Evolutionary conservation across 805 yeast genomes (phyloP).

Genomic region (Wickerhamiella alocasiicola): DNA sequence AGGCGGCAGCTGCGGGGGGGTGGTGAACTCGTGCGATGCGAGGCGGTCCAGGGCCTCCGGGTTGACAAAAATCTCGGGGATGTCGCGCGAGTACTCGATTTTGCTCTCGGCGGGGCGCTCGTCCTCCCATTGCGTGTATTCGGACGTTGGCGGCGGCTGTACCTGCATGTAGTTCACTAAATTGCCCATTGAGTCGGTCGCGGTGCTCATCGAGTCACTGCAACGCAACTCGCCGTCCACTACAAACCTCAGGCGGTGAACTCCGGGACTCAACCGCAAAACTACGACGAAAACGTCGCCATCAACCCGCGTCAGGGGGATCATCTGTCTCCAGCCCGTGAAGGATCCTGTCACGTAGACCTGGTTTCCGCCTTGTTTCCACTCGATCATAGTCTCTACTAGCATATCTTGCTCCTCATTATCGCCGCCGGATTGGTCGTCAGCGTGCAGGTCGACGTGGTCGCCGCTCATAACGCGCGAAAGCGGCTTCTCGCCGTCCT

Average conservation of each 20-base stretch:
- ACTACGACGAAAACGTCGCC: constrained; percentile 24
- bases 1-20: constrained; percentile 96
- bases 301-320: constrained; percentile 49
- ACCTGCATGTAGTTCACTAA: constrained; percentile 68
- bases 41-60: constrained; percentile 34
- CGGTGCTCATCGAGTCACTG: constrained; percentile 84
- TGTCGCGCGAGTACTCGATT: constrained; percentile 43
- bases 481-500: constrained; percentile 18
- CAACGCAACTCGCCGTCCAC: constrained; percentile 87
- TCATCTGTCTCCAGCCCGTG: constrained; percentile 98
- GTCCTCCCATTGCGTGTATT: constrained; percentile 12
- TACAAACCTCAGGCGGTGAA: constrained; percentile 85
- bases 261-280: constrained; percentile 58
- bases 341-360: constrained; percentile 96
- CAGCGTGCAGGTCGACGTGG: constrained; percentile 19
- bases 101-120: constrained; percentile 26
- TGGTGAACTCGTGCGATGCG: constrained; percentile 36
- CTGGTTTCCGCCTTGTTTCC: constrained; percentile 94
- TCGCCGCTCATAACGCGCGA: constrained; percentile 25
- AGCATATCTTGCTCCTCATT: constrained; percentile 14
- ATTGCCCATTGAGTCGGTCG: constrained; percentile 94
- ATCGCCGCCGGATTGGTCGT: no score
- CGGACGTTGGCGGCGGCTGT: constrained; percentile 12
- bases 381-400: constrained; percentile 28
- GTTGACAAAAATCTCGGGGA: constrained; percentile 33